Base-by-base conservation (phyloP, 495 filamentous ascomycete species). In the Parachaetomium inaequale region DNA sequence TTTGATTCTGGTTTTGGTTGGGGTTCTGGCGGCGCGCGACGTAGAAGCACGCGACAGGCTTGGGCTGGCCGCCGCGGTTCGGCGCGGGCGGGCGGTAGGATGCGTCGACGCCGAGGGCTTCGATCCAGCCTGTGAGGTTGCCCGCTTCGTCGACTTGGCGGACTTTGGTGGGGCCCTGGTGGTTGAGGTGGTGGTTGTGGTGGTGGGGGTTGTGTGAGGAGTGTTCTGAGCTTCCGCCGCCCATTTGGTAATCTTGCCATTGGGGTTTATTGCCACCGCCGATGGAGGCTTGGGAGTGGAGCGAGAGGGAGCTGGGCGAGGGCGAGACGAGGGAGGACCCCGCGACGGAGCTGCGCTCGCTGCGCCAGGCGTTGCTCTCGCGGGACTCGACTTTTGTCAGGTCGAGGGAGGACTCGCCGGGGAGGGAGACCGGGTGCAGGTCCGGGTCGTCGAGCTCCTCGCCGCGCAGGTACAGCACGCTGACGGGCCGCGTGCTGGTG, bases 361-460 rank as follows among this genome's bases (percentile, higher is more conserved):
- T 87, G 57, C 85, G 85, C 75, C 82, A 84, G 11, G 79, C 62
- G 19, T 63, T 75, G 29, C 71, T 80, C 47, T 87, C 84, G 42
- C 81, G 78, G n/a, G 76, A 65, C 25, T 87, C 85, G 17, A 84
- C 77, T 59, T 81, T 84, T 23, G 79, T 77, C 10, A 87, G 73
- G 50, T 87, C 84, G 4, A 80, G 75, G 8, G 84, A 78, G 8
- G 84, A 78, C 52, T 91, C 89, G 12, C 90, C 88, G 2, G 85
- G 78, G 4, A 98, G 78, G 46, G 80, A 77, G 31, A 97, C 92
- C 0, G 94, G 94, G 68, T 89, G 88, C 17, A 88, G 71, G 74
- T 98, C 95, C 3, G 93, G 92, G 68, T 98, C 94, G 68, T 98
- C 94, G 15, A 84, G 74, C 25, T 92, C 90, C 3, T 89, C 87